phyloP scores from a whole-genome alignment of 768 basidiomycete genomes.

The Serpula lacrymans region DNA sequence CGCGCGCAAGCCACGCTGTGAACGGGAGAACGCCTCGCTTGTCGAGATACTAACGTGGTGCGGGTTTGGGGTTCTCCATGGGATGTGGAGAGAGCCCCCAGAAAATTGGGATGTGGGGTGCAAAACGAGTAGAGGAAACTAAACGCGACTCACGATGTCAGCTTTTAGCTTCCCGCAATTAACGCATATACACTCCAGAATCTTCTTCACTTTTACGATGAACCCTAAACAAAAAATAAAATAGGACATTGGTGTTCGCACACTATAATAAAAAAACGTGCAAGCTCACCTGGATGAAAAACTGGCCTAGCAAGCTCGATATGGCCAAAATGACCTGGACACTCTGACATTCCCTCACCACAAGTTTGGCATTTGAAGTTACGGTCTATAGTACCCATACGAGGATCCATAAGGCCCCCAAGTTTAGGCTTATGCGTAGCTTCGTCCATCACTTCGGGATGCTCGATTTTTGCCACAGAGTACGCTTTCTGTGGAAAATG shows the following conservation, averaged over 20 bases:
- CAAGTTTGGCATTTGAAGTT: conserved; percentile 99
- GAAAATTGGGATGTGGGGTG: conserved; percentile 93
- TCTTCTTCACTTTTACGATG: conserved; percentile 99
- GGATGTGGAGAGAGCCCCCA: conserved; percentile 94
- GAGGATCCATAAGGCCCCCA: conserved; percentile 95
- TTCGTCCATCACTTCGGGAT: conserved; percentile 99
- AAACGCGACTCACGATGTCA: conserved; percentile 88
- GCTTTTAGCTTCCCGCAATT: conserved; percentile 98
- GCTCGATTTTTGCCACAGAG: conserved; percentile 97
- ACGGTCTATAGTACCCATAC: conserved; percentile 96
- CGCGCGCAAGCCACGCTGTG: conserved; percentile 73
- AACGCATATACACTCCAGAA: conserved; percentile 97
- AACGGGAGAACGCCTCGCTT: conserved; percentile 84
- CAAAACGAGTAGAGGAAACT: conserved; percentile 88
- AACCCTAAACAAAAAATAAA: conserved; percentile 55
- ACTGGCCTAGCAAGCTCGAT: conserved; percentile 97
- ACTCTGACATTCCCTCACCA: conserved; percentile 99
- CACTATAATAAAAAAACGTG: not conserved
- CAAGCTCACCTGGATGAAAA: conserved; percentile 84
- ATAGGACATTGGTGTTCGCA: conserved; percentile 6
- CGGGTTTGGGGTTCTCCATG: conserved; percentile 95
- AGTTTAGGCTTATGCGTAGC: conserved; percentile 83
- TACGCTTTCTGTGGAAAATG: conserved; percentile 81
- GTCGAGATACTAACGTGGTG: conserved; percentile 72
- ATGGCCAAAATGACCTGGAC: conserved; percentile 98